Evolutionary conservation across 1,284 basidiomycete genomes (phyloP).

Genomic region (Irpex sp.): DNA sequence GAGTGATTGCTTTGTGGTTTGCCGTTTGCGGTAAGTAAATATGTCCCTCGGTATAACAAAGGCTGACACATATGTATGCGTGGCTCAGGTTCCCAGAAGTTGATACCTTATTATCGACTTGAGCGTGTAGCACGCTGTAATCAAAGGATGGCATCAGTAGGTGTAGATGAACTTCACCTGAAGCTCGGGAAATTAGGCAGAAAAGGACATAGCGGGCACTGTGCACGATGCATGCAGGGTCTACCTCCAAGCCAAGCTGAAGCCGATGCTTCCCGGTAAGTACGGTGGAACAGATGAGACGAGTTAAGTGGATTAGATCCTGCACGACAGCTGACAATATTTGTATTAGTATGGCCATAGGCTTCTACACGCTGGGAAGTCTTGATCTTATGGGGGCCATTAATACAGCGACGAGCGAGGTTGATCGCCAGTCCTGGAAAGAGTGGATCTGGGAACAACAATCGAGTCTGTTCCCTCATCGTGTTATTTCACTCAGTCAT

Average conservation of each 20-base stretch:
- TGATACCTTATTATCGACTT: no score
- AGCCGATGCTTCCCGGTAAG: slow-evolving; percentile 22
- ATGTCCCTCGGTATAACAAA: no score
- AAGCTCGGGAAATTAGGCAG: neutral
- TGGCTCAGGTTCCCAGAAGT: no score
- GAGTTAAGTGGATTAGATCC: neutral
- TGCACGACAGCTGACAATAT: neutral
- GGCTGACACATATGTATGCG: no score
- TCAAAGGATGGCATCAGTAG: no score
- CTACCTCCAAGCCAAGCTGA: slow-evolving; percentile 25
- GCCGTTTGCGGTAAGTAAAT: no score
- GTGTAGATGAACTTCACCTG: neutral
- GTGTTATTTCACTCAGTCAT: neutral
- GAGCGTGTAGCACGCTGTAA: no score
- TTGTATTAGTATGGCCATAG: slow-evolving; percentile 62
- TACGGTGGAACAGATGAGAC: neutral
- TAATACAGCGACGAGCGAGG: slow-evolving; percentile 40
- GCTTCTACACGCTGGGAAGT: slow-evolving; percentile 82
- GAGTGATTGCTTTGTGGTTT: no score
- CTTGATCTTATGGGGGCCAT: slow-evolving; percentile 70
- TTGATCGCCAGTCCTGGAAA: slow-evolving; percentile 62
- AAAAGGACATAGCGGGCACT: slow-evolving; percentile 22
- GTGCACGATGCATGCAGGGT: slow-evolving; percentile 24
- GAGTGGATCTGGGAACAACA: slow-evolving; percentile 91
- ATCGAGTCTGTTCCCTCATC: slow-evolving; percentile 39